A percentile compares a stretch with the other conserved stretches of the same genome.
These are phyloP conservation scores for Forsythia suspensa DNA, from an alignment of 257 asterid genomes.

Conservation along the genomic window DNA sequence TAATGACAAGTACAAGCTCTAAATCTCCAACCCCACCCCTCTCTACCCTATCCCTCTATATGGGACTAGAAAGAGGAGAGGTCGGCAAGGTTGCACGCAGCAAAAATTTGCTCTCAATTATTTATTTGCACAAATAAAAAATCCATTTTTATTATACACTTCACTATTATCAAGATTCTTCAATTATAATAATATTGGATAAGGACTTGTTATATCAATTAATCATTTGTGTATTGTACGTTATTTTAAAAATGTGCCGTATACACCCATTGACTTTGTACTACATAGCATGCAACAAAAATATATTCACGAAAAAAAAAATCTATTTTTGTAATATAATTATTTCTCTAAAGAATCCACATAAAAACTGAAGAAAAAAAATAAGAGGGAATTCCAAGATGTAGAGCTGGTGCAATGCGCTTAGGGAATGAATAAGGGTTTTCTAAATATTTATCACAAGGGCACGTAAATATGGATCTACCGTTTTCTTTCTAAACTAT, in stretches of 20 bases:
- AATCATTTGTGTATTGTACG: not conserved
- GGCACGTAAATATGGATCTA: no score
- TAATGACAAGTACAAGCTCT: not conserved
- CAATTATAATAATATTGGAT: not conserved
- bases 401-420: no score
- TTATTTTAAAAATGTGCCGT: not conserved
- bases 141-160: not conserved
- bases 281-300: not conserved
- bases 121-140: not conserved
- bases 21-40: not conserved
- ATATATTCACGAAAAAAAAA: not conserved
- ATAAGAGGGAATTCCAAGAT: not conserved
- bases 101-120: not conserved
- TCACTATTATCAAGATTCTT: not conserved
- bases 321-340: not conserved
- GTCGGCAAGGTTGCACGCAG: not conserved
- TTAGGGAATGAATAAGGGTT: no score
- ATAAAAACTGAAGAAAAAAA: not conserved
- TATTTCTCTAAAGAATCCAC: not conserved
- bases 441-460: no score
- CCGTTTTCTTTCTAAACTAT: no score
- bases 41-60: not conserved
- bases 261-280: not conserved
- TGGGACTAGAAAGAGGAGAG: not conserved
- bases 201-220: not conserved